Conservation (phyloP, 495 filamentous ascomycete species). For the Jackrogersella minutella region DNA sequence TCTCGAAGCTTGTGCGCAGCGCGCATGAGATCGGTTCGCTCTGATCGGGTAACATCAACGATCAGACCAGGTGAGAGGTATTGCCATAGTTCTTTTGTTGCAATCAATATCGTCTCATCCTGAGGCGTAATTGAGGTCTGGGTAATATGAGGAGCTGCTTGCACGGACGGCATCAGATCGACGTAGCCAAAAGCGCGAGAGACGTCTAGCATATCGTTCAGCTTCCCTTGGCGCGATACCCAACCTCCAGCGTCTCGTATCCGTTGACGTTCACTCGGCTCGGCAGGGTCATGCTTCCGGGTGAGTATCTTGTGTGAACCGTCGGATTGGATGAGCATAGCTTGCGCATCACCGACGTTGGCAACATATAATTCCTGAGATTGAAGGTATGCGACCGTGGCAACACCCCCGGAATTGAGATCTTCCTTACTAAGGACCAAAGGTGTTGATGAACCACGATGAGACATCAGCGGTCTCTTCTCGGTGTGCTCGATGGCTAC, state of each 20-base stretch:
- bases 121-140: conserved; percentile 83
- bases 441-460: conserved; percentile 73
- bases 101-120: conserved; percentile 93
- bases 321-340: conserved; percentile 89
- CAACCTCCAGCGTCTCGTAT: conserved; percentile 95
- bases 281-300: conserved; percentile 90
- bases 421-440: conserved; percentile 84
- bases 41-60: conserved; percentile 87
- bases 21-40: conserved; percentile 87
- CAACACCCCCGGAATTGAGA: conserved; percentile 85
- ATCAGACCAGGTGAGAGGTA: conserved; percentile 86
- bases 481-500: conserved; percentile 84
- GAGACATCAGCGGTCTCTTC: conserved; percentile 66
- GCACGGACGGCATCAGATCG: conserved; percentile 89
- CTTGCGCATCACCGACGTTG: conserved; percentile 94
- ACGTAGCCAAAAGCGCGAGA: conserved; percentile 96
- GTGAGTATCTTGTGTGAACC: conserved; percentile 82
- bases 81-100: conserved; percentile 93
- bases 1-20: conserved; percentile 96
- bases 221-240: conserved; percentile 90
- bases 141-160: conserved; percentile 85
- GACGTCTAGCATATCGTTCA: conserved; percentile 90
- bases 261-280: conserved; percentile 79
- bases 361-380: conserved; percentile 91
- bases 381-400: conserved; percentile 89